A percentile compares a stretch with the other conserved stretches of the same genome.
These are phyloP conservation scores for Colletotrichum chrysophilum DNA, from an alignment of 2,329 filamentous ascomycete genomes.

Conservation along the genomic window DNA sequence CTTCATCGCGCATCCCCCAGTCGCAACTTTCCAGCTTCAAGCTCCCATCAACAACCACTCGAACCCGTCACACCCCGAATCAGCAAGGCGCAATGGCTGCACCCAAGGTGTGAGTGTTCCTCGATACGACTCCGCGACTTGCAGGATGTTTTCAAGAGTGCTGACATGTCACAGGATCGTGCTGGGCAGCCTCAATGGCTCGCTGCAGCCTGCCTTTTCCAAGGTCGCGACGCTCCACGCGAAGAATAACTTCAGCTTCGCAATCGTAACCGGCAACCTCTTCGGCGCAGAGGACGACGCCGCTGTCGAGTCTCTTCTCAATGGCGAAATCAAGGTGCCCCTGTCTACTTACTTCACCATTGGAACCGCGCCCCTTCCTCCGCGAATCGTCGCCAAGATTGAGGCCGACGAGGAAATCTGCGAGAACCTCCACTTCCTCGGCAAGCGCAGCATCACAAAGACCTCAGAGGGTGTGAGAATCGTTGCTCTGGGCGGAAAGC, in stretches of 20 bases:
- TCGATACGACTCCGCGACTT: neutral
- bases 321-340: constrained; percentile 75
- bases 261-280: constrained; percentile 82
- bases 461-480: constrained; percentile 90
- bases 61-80: neutral
- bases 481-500: constrained; percentile 79
- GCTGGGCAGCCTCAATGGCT: constrained; percentile 81
- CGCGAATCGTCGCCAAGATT: constrained; percentile 73
- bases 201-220: constrained; percentile 75
- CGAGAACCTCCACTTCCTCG: constrained; percentile 89
- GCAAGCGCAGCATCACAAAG: constrained; percentile 85
- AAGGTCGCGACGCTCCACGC: constrained; percentile 82
- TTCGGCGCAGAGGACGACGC: constrained; percentile 70
- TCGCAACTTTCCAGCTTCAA: constrained; percentile 13
- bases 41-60: constrained; percentile 1
- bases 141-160: neutral
- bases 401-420: constrained; percentile 78
- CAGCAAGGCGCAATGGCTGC: constrained; percentile 43
- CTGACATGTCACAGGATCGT: constrained; percentile 65
- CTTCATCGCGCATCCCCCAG: constrained; percentile 7
- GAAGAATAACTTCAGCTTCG: constrained; percentile 89
- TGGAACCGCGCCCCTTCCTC: constrained; percentile 74
- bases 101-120: constrained; percentile 50
- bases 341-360: constrained; percentile 92
- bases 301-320: constrained; percentile 67